Evolutionary conservation across 352 stramenopile genomes (phyloP).

Genomic region (Globisporangium echinulatum): DNA sequence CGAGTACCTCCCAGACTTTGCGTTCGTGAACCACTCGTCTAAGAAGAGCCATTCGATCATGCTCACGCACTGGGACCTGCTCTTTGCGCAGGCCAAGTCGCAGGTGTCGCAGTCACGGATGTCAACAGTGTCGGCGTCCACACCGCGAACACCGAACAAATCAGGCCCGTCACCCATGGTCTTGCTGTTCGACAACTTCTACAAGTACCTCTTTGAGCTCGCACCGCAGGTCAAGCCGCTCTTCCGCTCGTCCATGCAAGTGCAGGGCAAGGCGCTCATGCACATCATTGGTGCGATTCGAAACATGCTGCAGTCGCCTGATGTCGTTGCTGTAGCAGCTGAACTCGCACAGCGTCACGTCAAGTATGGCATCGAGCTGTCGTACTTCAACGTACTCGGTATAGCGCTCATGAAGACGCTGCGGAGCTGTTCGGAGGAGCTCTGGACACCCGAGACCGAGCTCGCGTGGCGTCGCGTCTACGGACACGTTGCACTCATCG

Average conservation of each 20-base stretch:
- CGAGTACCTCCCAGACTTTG: constrained; percentile 24
- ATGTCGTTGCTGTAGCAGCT: constrained; percentile 65
- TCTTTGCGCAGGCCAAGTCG: constrained; percentile 18
- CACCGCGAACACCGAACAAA: too few species aligned
- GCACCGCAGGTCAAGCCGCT: constrained; percentile 34
- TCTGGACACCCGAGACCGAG: constrained; percentile 35
- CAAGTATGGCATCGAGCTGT: constrained; percentile 76
- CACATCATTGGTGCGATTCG: constrained; percentile 74
- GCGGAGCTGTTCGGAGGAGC: constrained; percentile 30
- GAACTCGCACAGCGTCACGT: constrained; percentile 66
- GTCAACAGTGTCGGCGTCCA: too few species aligned
- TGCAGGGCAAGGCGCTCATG: constrained; percentile 79
- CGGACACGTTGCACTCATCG: constrained; percentile 7
- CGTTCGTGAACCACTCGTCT: constrained; percentile 18
- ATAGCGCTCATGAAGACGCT: constrained; percentile 82
- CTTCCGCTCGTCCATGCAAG: constrained; percentile 38
- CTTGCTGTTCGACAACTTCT: constrained; percentile 42
- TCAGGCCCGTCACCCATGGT: constrained; percentile 15
- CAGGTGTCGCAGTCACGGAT: too few species aligned
- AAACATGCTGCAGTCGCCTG: constrained; percentile 30
- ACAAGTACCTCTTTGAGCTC: constrained; percentile 35
- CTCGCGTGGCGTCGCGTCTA: constrained; percentile 36
- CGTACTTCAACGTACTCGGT: constrained; percentile 86
- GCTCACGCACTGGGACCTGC: constrained; percentile 22
- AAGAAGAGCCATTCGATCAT: constrained; percentile 15